Evolutionary conservation across 192 early-diverging fungal species (phyloP).

Genomic region (Backusella liffmaniae): DNA sequence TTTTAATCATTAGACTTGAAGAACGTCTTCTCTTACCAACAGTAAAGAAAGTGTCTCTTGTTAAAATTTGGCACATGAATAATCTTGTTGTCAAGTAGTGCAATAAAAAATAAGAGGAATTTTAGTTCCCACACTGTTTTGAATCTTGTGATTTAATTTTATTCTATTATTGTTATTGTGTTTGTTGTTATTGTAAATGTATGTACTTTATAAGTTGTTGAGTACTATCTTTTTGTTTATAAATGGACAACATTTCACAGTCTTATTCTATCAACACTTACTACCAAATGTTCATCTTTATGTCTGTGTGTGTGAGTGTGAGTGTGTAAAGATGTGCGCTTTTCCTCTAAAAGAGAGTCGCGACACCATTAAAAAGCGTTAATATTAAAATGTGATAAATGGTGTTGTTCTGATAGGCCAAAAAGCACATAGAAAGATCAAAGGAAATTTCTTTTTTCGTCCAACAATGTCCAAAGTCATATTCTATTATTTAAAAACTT

Average conservation of each 20-base stretch:
- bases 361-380: background rate
- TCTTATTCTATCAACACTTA: no score
- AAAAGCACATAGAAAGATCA: background rate
- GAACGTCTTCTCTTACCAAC: conserved; percentile 76
- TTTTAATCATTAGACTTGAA: conserved; percentile 48
- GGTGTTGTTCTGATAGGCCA: background rate
- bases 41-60: conserved; percentile 43
- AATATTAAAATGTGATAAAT: conserved; percentile 5
- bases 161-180: background rate
- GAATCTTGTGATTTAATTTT: background rate
- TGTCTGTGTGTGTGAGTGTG: no score
- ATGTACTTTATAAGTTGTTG: background rate
- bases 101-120: conserved; percentile 6
- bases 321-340: no score
- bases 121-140: background rate
- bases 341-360: no score
- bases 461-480: background rate
- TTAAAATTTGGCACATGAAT: background rate
- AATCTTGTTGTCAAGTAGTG: background rate
- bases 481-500: no score
- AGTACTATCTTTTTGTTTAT: no score
- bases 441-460: background rate
- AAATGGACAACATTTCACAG: no score
- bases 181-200: background rate
- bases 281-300: no score